Evolutionary conservation across 2,329 filamentous ascomycete species (phyloP), one percentile per base, ranked within the genome.

Genomic region (Emergomyces pasteurianus): DNA sequence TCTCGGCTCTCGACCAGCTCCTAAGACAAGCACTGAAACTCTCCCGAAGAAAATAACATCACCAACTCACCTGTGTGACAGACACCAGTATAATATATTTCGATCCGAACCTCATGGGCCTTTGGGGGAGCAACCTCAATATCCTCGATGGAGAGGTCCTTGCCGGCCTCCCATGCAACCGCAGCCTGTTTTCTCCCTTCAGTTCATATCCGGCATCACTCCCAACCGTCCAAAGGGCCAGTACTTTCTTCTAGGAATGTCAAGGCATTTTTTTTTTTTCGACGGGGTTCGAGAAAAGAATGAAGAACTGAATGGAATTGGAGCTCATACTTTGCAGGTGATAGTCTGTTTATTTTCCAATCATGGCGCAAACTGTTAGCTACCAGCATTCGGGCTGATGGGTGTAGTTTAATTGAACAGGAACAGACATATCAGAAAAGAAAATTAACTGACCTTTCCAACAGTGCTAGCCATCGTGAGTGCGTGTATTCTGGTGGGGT

Each of bases 51-150:
- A n/a, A 14, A 62, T 55, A 58, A 40, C 43, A 5, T 9, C 36
- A 47, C 10, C 61, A 57, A 72, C 75, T 68, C 79, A 94, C 90
- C 90, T 74, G 92, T 99, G 80, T 99, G 94, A 82, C 94, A 99
- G 74, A 99, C 94, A 78, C 94, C 94, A 59, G 94, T 99, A 81
- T 96, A 95, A 82, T 92, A 87, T 74, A 97, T 90, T 81, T 97
- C 80, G 73, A 99, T 96, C 70, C 94, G 90, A 73, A 99, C 94
- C 80, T 99, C 94, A 78, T 95, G 85, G 64, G 92, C 92, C 77
- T 83, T 86, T 63, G 94, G 94, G 65, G 92, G 88, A 59, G 82
- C 85, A 66, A 99, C 94, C 79, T 97, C 92, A 70, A 99, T 82
- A 68, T 95, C 90, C 79, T 99, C 94, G 68, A 97, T 83, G 70